Conservation (phyloP, 2,329 filamentous ascomycete genomes). For the Curvularia hawaiiensis region DNA sequence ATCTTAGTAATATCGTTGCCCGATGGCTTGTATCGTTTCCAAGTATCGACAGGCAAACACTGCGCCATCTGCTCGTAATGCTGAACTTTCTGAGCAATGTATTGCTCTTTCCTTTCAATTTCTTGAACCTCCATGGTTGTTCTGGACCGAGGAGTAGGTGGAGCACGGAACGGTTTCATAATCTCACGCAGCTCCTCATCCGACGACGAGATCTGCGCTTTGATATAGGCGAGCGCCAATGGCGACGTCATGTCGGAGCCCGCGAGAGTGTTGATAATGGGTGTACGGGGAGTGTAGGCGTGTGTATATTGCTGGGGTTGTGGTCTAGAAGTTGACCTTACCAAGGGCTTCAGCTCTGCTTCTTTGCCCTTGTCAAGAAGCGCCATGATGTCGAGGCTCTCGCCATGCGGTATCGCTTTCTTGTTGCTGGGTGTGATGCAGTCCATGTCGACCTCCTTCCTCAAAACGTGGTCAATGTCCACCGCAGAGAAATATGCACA, state of each 20-base stretch:
- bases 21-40: background rate
- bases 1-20: background rate
- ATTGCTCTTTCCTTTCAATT: background rate
- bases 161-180: constrained; percentile 56
- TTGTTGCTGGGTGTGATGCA: constrained; percentile 90
- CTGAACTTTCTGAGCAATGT: background rate
- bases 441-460: constrained; percentile 98
- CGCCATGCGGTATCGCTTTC: constrained; percentile 78
- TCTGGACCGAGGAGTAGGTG: background rate
- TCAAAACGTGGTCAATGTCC: constrained; percentile 92
- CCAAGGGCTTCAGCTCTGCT: constrained; percentile 71
- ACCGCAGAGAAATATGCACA: constrained; percentile 96
- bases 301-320: constrained; percentile 64
- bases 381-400: constrained; percentile 81
- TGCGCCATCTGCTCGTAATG: background rate
- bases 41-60: background rate
- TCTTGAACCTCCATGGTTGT: background rate
- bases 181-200: constrained; percentile 77
- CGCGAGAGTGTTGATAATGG: constrained; percentile 78
- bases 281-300: constrained; percentile 71
- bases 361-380: constrained; percentile 73
- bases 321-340: constrained; percentile 59
- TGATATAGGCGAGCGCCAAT: constrained; percentile 66
- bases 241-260: constrained; percentile 42
- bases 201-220: constrained; percentile 79